Evolutionary conservation across 202 grass and related monocot species (phyloP).

Genomic region (Hordeum pubiflorum): DNA sequence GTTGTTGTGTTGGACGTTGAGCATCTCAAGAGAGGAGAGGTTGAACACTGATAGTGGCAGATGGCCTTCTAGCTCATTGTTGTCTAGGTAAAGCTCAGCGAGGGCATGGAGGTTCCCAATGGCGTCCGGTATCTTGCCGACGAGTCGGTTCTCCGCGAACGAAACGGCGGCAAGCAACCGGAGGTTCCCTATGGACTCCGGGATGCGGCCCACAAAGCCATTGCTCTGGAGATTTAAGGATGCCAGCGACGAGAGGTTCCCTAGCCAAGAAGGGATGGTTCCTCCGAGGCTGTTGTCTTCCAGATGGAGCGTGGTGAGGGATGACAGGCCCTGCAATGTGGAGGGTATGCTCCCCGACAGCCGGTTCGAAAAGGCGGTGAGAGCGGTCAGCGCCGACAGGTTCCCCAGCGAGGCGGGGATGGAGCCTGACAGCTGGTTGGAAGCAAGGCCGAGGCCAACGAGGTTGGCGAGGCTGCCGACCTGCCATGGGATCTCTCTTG

Average conservation of each 20-base stretch:
- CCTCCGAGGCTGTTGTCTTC: slow-evolving; percentile 9
- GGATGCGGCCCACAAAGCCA: slow-evolving; percentile 19
- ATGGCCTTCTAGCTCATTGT: neutral
- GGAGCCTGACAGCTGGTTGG: slow-evolving; percentile 14
- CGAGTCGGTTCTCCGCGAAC: neutral
- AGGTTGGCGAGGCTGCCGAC: slow-evolving; percentile 24
- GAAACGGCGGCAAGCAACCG: neutral
- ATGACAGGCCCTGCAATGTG: neutral
- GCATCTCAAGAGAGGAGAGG: slow-evolving; percentile 6
- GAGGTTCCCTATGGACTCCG: slow-evolving; percentile 28
- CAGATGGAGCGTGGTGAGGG: neutral
- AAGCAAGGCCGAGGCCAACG: neutral
- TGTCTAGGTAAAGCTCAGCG: neutral
- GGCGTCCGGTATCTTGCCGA: neutral
- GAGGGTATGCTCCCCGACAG: slow-evolving; percentile 26
- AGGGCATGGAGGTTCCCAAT: slow-evolving; percentile 28
- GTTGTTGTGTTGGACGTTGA: neutral
- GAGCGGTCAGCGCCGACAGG: neutral
- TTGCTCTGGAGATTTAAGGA: neutral
- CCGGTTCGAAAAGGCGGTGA: neutral
- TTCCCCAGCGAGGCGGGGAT: slow-evolving; percentile 33
- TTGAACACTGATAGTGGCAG: neutral
- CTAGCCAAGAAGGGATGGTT: slow-evolving; percentile 28
- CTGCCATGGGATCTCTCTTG: slow-evolving; percentile 25
- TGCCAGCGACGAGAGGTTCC: slow-evolving; percentile 32